A percentile compares a stretch with the other conserved stretches of the same genome.
These are phyloP conservation scores for Hanseniaspora hatyaiensis DNA, from an alignment of 805 yeast genomes.

Conservation along the genomic window DNA sequence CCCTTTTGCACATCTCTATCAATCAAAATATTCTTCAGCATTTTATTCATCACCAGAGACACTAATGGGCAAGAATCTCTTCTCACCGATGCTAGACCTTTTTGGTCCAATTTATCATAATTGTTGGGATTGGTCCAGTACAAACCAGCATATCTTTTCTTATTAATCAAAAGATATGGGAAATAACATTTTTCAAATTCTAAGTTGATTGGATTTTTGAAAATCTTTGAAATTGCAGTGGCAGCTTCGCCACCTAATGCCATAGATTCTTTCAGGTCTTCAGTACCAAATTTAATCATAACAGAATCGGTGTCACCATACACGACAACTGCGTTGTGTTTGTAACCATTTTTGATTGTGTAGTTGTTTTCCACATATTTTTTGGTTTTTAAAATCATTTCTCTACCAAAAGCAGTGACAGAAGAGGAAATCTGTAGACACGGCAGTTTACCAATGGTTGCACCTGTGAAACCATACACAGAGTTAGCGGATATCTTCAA, in stretches of 20 bases:
- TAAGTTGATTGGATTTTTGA: slow-evolving; percentile 76
- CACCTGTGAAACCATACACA: slow-evolving; percentile 98
- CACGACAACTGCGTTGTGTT: slow-evolving; percentile 78
- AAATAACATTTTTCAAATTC: slow-evolving; percentile 95
- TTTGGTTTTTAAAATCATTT: slow-evolving; percentile 89
- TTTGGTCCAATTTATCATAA: slow-evolving; percentile 93
- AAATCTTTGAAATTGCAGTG: slow-evolving; percentile 62
- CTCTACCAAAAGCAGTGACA: slow-evolving; percentile 90
- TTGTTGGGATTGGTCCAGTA: slow-evolving; percentile 92
- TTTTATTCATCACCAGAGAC: slow-evolving; percentile 86
- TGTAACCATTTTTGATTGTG: slow-evolving; percentile 67
- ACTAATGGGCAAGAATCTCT: slow-evolving; percentile 94
- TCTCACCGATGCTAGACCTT: slow-evolving; percentile 96
- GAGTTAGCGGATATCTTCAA: slow-evolving; percentile 94
- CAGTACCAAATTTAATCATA: slow-evolving; percentile 90
- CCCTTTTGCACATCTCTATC: slow-evolving; percentile 82
- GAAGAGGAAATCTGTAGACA: slow-evolving; percentile 94
- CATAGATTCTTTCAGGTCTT: slow-evolving; percentile 77
- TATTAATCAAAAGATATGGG: slow-evolving; percentile 87
- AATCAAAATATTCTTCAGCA: slow-evolving; percentile 70
- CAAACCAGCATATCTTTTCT: slow-evolving; percentile 93
- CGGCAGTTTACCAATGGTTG: slow-evolving; percentile 93
- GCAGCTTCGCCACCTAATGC: slow-evolving; percentile 91
- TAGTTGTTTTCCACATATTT: slow-evolving; percentile 71
- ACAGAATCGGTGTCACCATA: slow-evolving; percentile 99